Evolutionary conservation across 805 yeast genomes (phyloP), one percentile per base, ranked within the genome.

Genomic region (Pichia rugopelliculosa): DNA sequence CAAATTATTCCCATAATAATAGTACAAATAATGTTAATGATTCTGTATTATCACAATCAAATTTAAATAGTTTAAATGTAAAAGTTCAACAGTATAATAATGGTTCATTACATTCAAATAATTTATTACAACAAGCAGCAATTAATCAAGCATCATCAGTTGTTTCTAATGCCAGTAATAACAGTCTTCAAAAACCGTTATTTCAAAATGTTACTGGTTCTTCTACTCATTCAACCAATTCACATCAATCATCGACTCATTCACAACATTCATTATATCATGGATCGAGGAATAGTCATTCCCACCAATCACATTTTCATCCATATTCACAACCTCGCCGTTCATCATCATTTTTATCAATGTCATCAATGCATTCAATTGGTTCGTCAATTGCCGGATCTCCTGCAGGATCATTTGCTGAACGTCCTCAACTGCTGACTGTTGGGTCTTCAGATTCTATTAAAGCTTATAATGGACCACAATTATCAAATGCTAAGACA

Each of bases 401-500:
- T 9, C 58, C 62, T 3, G 47, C 48, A n/a, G 47, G 46, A 12
- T 45, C 57, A 3, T 36, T 42, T 30, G 48, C 49, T 26, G 63
- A 62, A 22, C 47, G 55, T 25, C 68, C 67, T 12, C 58, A 62
- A 25, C 40, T 59, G 33, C 26, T 59, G 11, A 58, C 58, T 9
- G 53, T 53, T 23, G 54, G 54, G 38, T 56, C 59, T 1, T 44
- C 57, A 1, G 62, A 54, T 23, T 55, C 63, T 12, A 40, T 56
- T 27, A 46, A 48, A 23, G 51, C 44, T 2, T 51, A 39, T 34
- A 26, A 41, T 6, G 56, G 52, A 34, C 58, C 58, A 41, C 59
- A 53, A 38, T 45, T 64, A 26, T 53, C 64, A 1, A 65, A 62
- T 39, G 46, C 66, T 2, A 63, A 62, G 44, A 64, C 68, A 2